Base-by-base conservation (phyloP, 495 filamentous ascomycete genomes). In the Cryomyces minteri region DNA sequence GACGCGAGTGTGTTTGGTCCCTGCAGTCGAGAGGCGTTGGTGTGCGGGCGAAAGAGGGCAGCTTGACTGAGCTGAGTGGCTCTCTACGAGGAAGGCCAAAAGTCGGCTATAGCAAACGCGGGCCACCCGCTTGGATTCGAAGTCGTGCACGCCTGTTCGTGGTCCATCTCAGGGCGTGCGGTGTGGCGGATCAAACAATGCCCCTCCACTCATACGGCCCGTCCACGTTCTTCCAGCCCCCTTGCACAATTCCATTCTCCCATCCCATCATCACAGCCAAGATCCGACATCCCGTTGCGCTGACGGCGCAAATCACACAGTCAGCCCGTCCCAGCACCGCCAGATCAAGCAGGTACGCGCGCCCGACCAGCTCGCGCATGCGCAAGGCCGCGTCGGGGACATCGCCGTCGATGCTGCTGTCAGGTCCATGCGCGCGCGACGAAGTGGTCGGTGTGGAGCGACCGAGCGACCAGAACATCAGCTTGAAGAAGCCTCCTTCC, bases 241-340 rank as follows among this genome's bases (percentile, higher is more conserved):
- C 66, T 25, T 67, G 45, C 9, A 57, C 60, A 43, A 84, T 62
- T 25, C 70, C 76, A 5, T 60, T 67, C 14, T 84, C 77, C 18
- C 18, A 25, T 1, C 80, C 81, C 78, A 84, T 75, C 68, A 85
- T 77, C 41, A 88, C 79, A 18, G 73, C 82, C 41, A 88, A 49
- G 41, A 87, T 39, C 28, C 77, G 62, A 52, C 82, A 88, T 4
- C 73, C 76, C 49, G 70, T 67, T 42, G 73, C 67, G 41, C 74
- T 77, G 31, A 80, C 77, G 7, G 72, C 75, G 51, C 80, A 85
- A 2, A 85, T 68, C 10, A 84, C 65, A 9, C 56, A 66, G 54
- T 81, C 77, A 41, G 74, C 76, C 31, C 63, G 51, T 1, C 73
- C 74, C 28, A 88, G 54, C 30, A 85, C 76, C 14, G 74, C 71